Evolutionary conservation across 345 rosid species (phyloP).

Genomic region (Boechera divaricarpa): DNA sequence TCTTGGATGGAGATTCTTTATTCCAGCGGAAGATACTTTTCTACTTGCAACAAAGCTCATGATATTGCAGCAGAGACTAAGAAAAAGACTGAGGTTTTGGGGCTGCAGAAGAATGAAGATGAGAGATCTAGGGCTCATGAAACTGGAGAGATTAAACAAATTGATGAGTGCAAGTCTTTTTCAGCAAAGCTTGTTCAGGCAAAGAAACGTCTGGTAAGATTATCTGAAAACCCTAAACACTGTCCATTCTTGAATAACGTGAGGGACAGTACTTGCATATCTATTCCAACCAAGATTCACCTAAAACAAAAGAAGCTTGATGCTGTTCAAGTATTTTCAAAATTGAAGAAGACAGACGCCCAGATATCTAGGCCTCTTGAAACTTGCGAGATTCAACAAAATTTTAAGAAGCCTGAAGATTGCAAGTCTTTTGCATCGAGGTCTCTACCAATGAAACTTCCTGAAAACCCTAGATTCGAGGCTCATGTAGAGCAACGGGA

Average conservation of each 20-base stretch:
- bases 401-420: too few relatives aligned
- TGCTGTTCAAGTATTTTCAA: too few relatives aligned
- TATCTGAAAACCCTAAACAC: too few relatives aligned
- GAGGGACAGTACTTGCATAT: too few relatives aligned
- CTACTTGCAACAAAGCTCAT: not conserved
- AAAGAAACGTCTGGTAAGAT: too few relatives aligned
- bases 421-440: not conserved
- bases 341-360: not conserved
- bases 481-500: too few relatives aligned
- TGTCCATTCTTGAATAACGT: too few relatives aligned
- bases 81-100: not conserved
- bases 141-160: not conserved
- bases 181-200: too few relatives aligned
- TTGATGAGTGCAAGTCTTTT: not conserved
- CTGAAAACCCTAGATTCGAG: not conserved
- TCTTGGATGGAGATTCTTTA: conserved; percentile 8
- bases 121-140: not conserved
- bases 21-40: not conserved
- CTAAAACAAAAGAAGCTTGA: too few relatives aligned
- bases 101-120: not conserved
- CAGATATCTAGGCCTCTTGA: not conserved
- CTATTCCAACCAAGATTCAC: too few relatives aligned
- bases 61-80: not conserved
- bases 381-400: not conserved
- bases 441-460: too few relatives aligned